Evolutionary conservation across 2,329 filamentous ascomycete species (phyloP).

Genomic region (Fusarium pseudocircinatum): DNA sequence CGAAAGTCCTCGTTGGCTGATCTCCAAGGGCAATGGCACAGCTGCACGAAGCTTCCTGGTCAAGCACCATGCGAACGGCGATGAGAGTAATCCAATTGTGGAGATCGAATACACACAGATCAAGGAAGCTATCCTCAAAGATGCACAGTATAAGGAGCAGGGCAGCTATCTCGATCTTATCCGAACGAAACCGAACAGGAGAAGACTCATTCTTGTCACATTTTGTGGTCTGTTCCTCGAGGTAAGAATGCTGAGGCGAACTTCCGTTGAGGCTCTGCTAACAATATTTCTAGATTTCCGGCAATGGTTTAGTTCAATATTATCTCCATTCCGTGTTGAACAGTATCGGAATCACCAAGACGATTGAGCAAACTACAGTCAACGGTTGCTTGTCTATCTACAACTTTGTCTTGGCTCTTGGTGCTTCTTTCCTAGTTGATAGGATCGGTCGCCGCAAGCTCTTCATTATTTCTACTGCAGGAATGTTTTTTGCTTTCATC

Average conservation of each 20-base stretch:
- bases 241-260: neutral
- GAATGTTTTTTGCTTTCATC: constrained; percentile 15
- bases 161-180: neutral
- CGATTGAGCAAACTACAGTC: constrained; percentile 46
- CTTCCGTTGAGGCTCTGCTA: neutral
- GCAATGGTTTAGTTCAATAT: constrained; percentile 30
- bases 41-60: neutral
- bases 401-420: constrained; percentile 47
- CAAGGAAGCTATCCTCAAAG: neutral
- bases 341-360: constrained; percentile 50
- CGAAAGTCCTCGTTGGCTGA: neutral
- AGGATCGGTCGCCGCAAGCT: constrained; percentile 11
- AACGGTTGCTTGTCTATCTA: constrained; percentile 45
- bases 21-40: neutral
- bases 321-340: constrained; percentile 51
- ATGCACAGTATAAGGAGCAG: neutral
- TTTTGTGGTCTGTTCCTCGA: neutral
- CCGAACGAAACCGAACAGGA: neutral
- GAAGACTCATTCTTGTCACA: neutral
- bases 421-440: constrained; percentile 44
- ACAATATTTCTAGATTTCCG: neutral
- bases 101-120: neutral
- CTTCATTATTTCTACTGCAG: constrained; percentile 11
- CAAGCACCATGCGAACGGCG: neutral
- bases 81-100: neutral